Conservation (phyloP, 73 alveolate genomes). For the Paramecium sonneborni region DNA sequence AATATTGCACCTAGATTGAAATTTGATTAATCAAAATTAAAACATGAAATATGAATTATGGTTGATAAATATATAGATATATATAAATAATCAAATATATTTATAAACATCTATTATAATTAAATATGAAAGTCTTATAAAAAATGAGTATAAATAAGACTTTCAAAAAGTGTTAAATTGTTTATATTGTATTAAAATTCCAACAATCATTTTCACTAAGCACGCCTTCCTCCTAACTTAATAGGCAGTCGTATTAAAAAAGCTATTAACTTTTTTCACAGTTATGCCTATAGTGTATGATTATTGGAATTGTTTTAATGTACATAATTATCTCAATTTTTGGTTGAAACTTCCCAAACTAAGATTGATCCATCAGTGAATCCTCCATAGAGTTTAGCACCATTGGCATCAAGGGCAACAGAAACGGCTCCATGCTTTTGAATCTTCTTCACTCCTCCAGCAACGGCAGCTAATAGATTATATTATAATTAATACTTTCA, state of each 20-base stretch:
- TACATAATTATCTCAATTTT: conserved; percentile 33
- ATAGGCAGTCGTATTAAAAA: conserved; percentile 56
- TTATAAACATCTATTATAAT: too few species aligned
- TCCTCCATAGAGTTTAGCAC: conserved; percentile 83
- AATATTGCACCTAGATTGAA: conserved; percentile 94
- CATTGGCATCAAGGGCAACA: conserved; percentile 85
- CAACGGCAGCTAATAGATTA: conserved; percentile 55
- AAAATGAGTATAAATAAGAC: too few species aligned
- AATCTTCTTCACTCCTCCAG: conserved; percentile 62
- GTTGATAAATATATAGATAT: not conserved
- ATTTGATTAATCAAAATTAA: not conserved
- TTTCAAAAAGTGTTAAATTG: too few species aligned
- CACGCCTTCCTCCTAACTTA: conserved; percentile 59
- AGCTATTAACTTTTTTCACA: not conserved
- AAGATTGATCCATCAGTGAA: conserved; percentile 82
- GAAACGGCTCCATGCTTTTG: conserved; percentile 72
- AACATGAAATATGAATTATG: not conserved
- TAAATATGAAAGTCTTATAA: too few species aligned
- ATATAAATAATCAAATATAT: too few species aligned
- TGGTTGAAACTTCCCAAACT: conserved; percentile 74
- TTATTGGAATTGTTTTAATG: conserved; percentile 13
- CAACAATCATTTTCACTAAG: not conserved
- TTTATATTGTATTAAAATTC: not conserved
- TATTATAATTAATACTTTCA: conserved; percentile 75
- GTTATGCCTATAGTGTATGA: conserved; percentile 32